phyloP scores from a whole-genome alignment of 2,329 filamentous ascomycete species.

The Aspergillus luchuensis region DNA sequence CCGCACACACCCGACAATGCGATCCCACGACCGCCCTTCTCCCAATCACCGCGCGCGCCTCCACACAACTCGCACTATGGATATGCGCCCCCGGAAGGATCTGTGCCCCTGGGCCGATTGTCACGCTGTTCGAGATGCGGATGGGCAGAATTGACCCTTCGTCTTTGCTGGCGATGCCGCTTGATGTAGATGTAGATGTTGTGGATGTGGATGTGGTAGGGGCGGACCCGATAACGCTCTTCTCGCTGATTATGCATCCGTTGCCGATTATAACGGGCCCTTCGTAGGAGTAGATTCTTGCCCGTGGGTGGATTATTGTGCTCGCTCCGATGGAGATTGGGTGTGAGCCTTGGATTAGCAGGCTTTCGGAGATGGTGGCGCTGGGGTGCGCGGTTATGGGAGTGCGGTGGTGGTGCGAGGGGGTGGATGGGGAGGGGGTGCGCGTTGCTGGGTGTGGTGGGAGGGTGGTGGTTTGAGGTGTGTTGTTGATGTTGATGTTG shows the following conservation, averaged over 20 bases:
- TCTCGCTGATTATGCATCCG: conserved; percentile 78
- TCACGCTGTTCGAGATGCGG: conserved; percentile 43
- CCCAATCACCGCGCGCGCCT: conserved; percentile 47
- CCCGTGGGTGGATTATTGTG: conserved; percentile 82
- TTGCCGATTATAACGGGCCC: conserved; percentile 80
- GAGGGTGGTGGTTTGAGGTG: conserved; percentile 31
- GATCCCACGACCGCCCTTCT: conserved; percentile 38
- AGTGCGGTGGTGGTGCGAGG: conserved; percentile 36
- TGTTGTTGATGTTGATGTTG: background rate
- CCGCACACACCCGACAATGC: conserved; percentile 70
- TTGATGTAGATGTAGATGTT: background rate
- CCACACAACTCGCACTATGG: conserved; percentile 44
- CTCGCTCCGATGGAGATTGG: conserved; percentile 77
- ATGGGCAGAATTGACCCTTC: conserved; percentile 12
- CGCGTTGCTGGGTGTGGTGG: conserved; percentile 28
- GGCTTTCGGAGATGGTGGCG: conserved; percentile 43
- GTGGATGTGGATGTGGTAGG: background rate
- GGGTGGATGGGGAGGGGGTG: too few species aligned
- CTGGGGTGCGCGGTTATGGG: conserved; percentile 41
- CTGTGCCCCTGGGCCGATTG: conserved; percentile 40
- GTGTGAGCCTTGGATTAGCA: conserved; percentile 63
- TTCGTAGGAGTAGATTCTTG: conserved; percentile 73
- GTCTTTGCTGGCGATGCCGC: background rate
- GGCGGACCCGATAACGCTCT: conserved; percentile 41
- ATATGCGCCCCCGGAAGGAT: conserved; percentile 44